Base-by-base conservation (phyloP, 2,329 filamentous ascomycete genomes). In the Fusarium abutilonis region DNA sequence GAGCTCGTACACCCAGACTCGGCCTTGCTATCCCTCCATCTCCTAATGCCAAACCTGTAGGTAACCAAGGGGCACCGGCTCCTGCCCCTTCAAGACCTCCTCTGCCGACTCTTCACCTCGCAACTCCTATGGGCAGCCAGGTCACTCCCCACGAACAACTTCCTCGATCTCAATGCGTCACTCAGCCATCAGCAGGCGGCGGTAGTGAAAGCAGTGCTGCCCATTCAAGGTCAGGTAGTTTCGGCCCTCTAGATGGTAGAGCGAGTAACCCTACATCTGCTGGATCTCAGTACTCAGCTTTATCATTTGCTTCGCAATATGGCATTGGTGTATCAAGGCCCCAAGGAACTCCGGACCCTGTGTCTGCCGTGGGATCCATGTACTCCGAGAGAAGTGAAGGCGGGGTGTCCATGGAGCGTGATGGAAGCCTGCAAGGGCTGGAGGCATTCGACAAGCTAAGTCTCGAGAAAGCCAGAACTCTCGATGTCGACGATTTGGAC, bases 401-500 rank as follows among this genome's bases (percentile, higher is more conserved):
- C 26, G 89, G 87, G 11, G 83, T 84, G 14, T 81, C 87, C 9
- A 95, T 96, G 90, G 91, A 96, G 76, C 82, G 91, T 61, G 92
- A 96, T 64, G 86, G 86, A 66, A 96, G 92, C 72, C 83, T 91
- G 76, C 90, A 92, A 70, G 89, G 89, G 4, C 80, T 95, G 3
- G 83, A 93, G 59, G 88, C 86, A 3, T 87, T 97, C 55, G 92
- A 96, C 65, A 89, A 93, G 75, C 77, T 96, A 69, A 90, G 86
- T 45, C 75, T 95, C 41, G 93, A 97, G 67, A 93, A 89, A 76
- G 92, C 92, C 32, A 84, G 91, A 63, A 90, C 89, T 21, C 79
- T 94, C 35, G 95, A 99, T 75, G 94, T 97, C 4, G 94, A 97
- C 70, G 94, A 98, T 67, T 79, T 99, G 44, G 94, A 98, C 73